Evolutionary conservation across 2,329 filamentous ascomycete genomes (phyloP).

Genomic region (Scytalidium sp.): DNA sequence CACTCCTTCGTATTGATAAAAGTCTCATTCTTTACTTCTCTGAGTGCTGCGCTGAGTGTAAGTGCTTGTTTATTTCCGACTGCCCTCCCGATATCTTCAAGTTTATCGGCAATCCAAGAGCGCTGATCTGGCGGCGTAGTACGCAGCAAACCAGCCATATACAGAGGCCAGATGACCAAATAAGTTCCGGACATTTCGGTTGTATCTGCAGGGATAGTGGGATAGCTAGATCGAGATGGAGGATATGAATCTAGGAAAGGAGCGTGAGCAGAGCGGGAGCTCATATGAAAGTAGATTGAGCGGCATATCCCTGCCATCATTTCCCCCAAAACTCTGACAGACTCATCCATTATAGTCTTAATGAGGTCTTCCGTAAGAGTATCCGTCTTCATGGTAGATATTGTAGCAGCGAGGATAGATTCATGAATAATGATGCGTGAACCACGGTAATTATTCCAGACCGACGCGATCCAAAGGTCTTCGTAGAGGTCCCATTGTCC

Average conservation of each 20-base stretch:
- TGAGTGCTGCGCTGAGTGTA: not conserved
- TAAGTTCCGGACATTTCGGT: conserved; percentile 14
- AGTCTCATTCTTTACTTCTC: not conserved
- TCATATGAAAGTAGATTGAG: not conserved
- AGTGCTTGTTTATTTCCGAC: conserved; percentile 22
- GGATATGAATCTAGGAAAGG: not conserved
- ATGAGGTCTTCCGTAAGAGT: not conserved
- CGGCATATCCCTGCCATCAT: not conserved
- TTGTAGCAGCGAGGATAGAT: not conserved
- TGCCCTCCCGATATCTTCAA: conserved; percentile 15
- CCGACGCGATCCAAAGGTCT: not conserved
- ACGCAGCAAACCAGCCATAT: conserved; percentile 18
- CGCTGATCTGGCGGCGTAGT: conserved; percentile 8
- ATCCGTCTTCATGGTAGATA: not conserved
- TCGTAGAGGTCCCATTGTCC: not conserved
- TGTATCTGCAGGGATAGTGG: not conserved
- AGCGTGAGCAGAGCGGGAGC: not conserved
- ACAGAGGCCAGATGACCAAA: conserved; percentile 27
- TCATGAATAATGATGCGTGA: not conserved
- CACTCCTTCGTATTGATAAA: not conserved
- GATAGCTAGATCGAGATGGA: not conserved
- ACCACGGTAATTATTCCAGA: conserved; percentile 1
- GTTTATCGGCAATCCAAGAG: conserved; percentile 16
- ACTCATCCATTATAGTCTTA: not conserved
- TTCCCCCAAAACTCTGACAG: not conserved